Evolutionary conservation across 2,329 filamentous ascomycete species (phyloP).

Genomic region (Escovopsis sp.): DNA sequence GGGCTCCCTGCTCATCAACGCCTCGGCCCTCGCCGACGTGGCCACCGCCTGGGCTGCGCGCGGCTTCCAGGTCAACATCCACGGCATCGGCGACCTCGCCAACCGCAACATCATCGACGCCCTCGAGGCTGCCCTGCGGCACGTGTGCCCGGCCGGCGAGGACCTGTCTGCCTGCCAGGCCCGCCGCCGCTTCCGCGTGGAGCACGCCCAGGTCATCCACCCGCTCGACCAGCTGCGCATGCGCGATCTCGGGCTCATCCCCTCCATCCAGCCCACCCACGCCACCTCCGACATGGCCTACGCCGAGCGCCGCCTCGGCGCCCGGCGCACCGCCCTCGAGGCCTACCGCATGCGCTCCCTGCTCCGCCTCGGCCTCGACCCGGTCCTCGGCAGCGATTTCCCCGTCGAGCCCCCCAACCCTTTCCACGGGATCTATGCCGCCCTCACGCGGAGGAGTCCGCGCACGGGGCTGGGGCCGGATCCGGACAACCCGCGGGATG

Average conservation of each 20-base stretch:
- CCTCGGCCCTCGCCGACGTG: slow-evolving; percentile 38
- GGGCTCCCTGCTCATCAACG: slow-evolving; percentile 52
- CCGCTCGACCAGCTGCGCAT: slow-evolving; percentile 47
- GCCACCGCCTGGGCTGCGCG: slow-evolving; percentile 41
- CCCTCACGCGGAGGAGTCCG: slow-evolving; percentile 45
- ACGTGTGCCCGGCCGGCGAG: slow-evolving; percentile 31
- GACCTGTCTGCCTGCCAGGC: slow-evolving; percentile 34
- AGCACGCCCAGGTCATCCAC: slow-evolving; percentile 57
- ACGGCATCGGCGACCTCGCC: slow-evolving; percentile 56
- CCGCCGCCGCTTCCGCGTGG: slow-evolving; percentile 47
- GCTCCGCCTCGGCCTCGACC: slow-evolving; percentile 31
- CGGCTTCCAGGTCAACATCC: slow-evolving; percentile 56
- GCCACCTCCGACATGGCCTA: slow-evolving; percentile 59
- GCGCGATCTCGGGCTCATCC: slow-evolving; percentile 42
- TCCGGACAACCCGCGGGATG: slow-evolving; percentile 27
- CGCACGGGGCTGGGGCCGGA: slow-evolving; percentile 36
- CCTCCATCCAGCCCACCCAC: slow-evolving; percentile 57
- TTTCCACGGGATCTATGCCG: slow-evolving; percentile 54
- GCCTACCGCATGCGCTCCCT: slow-evolving; percentile 54
- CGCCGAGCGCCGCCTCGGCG: slow-evolving; percentile 43
- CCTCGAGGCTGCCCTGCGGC: slow-evolving; percentile 39
- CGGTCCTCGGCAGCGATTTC: slow-evolving; percentile 53
- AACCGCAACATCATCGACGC: slow-evolving; percentile 50
- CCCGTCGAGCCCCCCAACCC: slow-evolving; percentile 55
- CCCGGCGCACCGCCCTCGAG: slow-evolving; percentile 33